phyloP scores from a whole-genome alignment of 805 yeast species.

The Jamesozyma spencerorum region DNA sequence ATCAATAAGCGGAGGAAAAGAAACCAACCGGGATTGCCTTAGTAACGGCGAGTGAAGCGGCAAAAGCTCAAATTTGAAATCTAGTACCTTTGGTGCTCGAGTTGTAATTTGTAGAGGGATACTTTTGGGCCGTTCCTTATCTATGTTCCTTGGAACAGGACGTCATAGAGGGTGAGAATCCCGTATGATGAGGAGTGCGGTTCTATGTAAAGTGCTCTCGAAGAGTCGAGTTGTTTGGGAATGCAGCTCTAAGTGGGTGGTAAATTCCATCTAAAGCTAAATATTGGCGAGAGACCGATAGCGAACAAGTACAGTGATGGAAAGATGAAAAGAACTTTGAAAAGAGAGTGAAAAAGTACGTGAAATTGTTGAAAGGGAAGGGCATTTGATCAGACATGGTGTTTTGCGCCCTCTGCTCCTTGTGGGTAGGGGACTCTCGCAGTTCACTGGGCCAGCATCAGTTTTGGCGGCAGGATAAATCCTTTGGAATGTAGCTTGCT shows the following conservation, averaged over 20 bases:
- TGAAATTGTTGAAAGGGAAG: constrained; percentile 39
- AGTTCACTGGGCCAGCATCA: constrained; percentile 32
- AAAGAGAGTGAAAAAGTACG: constrained; percentile 39
- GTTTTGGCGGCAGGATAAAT: constrained; percentile 32
- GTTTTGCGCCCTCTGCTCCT: constrained; percentile 24
- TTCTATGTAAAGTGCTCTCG: constrained; percentile 27
- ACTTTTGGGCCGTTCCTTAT: constrained; percentile 28
- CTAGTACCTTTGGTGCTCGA: constrained; percentile 33
- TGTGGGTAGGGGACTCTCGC: constrained; percentile 27
- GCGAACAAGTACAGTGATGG: constrained; percentile 41
- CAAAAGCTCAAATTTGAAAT: constrained; percentile 36
- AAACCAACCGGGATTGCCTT: constrained; percentile 39
- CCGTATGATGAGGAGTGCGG: constrained; percentile 30
- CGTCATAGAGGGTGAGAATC: constrained; percentile 38
- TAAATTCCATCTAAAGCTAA: constrained; percentile 36
- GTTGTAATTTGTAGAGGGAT: constrained; percentile 34
- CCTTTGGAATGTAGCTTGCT: constrained; percentile 30
- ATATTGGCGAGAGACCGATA: constrained; percentile 41
- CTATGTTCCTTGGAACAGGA: constrained; percentile 34
- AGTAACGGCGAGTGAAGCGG: constrained; percentile 38
- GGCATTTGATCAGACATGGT: constrained; percentile 34
- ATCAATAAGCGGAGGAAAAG: constrained; percentile 40
- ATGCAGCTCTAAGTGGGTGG: constrained; percentile 34
- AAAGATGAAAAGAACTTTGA: constrained; percentile 39
- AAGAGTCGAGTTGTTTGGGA: constrained; percentile 30